These are phyloP conservation scores for Cynara cardunculus DNA, from an alignment of 129 eudicot species.

Conservation along the genomic window DNA sequence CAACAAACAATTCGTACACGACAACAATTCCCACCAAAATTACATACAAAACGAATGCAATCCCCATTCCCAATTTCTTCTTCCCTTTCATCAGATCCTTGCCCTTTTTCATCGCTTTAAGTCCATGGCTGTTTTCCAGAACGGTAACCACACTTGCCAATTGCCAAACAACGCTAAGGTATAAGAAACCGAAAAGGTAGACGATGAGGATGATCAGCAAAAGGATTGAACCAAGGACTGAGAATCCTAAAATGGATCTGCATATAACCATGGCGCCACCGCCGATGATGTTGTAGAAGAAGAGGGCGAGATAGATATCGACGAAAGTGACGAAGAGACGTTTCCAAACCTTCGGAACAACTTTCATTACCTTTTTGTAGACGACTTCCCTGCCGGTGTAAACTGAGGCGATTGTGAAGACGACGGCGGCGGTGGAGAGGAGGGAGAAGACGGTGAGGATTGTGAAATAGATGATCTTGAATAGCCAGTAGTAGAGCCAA, in stretches of 20 bases:
- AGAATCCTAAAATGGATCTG: not conserved
- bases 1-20: conserved; percentile 13
- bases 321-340: conserved; percentile 11
- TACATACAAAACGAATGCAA: conserved; percentile 10
- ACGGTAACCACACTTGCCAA: conserved; percentile 31
- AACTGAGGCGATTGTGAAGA: conserved; percentile 57
- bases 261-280: not conserved
- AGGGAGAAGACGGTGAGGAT: conserved; percentile 52
- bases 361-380: conserved; percentile 32
- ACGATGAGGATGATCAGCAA: not conserved
- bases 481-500: conserved; percentile 26
- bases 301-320: conserved; percentile 12
- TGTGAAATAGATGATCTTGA: conserved; percentile 37
- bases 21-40: not conserved
- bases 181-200: conserved; percentile 17
- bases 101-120: conserved; percentile 18
- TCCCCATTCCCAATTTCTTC: conserved; percentile 21
- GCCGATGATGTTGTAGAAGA: conserved; percentile 13
- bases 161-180: conserved; percentile 21
- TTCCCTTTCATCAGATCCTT: conserved; percentile 23
- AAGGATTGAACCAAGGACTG: not conserved
- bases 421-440: conserved; percentile 71
- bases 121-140: conserved; percentile 17
- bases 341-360: conserved; percentile 45
- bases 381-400: conserved; percentile 38